These are phyloP conservation scores for Ballota nigra DNA, from an alignment of 257 asterid genomes.

Conservation along the genomic window DNA sequence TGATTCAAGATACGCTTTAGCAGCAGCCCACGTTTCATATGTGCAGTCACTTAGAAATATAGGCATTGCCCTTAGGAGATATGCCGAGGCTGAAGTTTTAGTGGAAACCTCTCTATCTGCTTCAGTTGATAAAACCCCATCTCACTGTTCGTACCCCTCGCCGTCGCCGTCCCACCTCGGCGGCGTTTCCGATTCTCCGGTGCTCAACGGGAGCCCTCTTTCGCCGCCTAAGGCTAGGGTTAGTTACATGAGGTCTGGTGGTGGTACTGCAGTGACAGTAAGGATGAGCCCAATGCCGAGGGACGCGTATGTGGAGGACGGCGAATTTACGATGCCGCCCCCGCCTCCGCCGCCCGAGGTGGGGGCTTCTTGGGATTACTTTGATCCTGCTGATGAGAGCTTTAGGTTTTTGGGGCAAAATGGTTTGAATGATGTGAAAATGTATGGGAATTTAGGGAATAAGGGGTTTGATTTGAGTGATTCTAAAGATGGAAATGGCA, in stretches of 20 bases:
- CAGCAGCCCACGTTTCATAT: constrained; percentile 94
- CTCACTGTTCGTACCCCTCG: constrained; percentile 66
- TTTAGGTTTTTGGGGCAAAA: constrained; percentile 69
- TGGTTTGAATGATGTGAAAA: constrained; percentile 26
- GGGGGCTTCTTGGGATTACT: constrained; percentile 89
- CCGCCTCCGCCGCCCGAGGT: constrained; percentile 81
- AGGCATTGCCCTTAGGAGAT: constrained; percentile 84
- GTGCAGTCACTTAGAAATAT: constrained; percentile 75
- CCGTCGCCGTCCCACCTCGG: constrained; percentile 66
- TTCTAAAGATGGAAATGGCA: constrained; percentile 37
- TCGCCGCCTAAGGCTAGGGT: constrained; percentile 67
- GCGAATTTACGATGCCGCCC: constrained; percentile 62
- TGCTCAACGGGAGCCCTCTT: constrained; percentile 71
- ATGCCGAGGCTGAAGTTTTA: constrained; percentile 84
- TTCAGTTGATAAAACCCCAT: constrained; percentile 70
- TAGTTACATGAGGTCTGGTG: constrained; percentile 81
- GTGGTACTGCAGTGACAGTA: constrained; percentile 61
- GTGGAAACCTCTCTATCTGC: constrained; percentile 59
- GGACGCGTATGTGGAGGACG: constrained; percentile 61
- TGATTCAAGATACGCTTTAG: constrained; percentile 84
- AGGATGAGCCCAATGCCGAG: constrained; percentile 48
- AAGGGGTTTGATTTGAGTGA: constrained; percentile 36
- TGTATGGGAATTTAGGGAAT: constrained; percentile 31
- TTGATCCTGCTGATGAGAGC: constrained; percentile 75
- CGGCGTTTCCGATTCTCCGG: constrained; percentile 70